Evolutionary conservation across 208 protist species (phyloP).

Genomic region (Trypanosoma boissoni): DNA sequence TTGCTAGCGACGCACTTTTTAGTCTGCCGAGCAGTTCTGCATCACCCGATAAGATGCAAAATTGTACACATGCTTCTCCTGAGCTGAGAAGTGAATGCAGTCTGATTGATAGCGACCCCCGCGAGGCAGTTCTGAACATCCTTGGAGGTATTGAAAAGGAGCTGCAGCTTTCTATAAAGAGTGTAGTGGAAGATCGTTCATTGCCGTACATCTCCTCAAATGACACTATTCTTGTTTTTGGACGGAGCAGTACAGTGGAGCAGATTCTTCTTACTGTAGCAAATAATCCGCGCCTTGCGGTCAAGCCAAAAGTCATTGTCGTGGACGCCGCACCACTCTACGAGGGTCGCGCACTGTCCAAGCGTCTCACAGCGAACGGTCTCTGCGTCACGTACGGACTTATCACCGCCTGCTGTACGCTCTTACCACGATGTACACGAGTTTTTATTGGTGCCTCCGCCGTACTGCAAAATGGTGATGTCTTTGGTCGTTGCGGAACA

Average conservation of each 20-base stretch:
- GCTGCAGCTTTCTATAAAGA: slow-evolving; percentile 62
- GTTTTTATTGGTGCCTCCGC: slow-evolving; percentile 94
- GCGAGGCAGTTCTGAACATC: slow-evolving; percentile 44
- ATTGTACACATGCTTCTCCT: neutral
- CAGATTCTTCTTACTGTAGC: slow-evolving; percentile 56
- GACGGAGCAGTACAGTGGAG: slow-evolving; percentile 74
- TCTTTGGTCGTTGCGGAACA: slow-evolving; percentile 92
- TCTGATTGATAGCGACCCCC: slow-evolving; percentile 27
- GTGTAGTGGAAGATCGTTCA: slow-evolving; percentile 73
- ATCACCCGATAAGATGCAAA: neutral
- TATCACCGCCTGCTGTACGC: slow-evolving; percentile 91
- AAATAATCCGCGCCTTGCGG: slow-evolving; percentile 24
- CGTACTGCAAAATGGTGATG: slow-evolving; percentile 93
- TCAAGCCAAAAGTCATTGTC: slow-evolving; percentile 86
- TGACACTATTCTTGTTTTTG: slow-evolving; percentile 81
- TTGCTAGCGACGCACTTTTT: neutral
- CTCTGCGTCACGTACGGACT: slow-evolving; percentile 93
- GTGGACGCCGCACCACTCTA: slow-evolving; percentile 94
- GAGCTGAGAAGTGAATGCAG: neutral
- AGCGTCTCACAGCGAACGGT: slow-evolving; percentile 65
- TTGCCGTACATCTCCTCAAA: slow-evolving; percentile 55
- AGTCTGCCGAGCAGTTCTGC: neutral
- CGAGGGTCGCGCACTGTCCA: slow-evolving; percentile 83
- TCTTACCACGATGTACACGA: slow-evolving; percentile 93
- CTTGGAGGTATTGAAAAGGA: slow-evolving; percentile 52